Base-by-base conservation (phyloP, 2,329 filamentous ascomycete species). In the Pseudogymnoascus sp. region DNA sequence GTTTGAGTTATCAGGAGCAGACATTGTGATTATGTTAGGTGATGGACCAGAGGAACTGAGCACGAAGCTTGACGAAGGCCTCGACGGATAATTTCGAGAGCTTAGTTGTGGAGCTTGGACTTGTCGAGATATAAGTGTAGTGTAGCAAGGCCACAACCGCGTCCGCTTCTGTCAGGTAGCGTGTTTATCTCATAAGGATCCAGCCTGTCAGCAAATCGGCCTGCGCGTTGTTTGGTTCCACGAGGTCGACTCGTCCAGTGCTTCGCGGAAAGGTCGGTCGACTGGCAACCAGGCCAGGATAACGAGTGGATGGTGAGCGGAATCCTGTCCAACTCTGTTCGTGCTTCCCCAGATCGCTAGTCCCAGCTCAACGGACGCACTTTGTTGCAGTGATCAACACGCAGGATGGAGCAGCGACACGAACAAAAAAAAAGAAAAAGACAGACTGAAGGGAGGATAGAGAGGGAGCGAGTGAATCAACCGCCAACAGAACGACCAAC, bases 211-310 rank as follows among this genome's bases (percentile, higher is more conserved):
- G n/a, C n/a, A 56, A 56, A 9, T 34, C 8, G n/a, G 46, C 46
- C 25, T 56, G 46, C 46, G 46, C 9, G 46, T 56, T 5, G 25
- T 34, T 34, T 34, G 46, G 25, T 56, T 18, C 2, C 2, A 31
- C 28, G 25, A 56, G 25, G n/a, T 56, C 46, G 25, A 31, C 16
- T 49, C 23, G 43, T 28, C n/a, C n/a, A 34, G 46, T 56, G 46
- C 25, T 56, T 56, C 9, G 25, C 46, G n/a, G 46, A 56, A 56
- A 34, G 77, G 46, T 75, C 72, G 1, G 69, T 74, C 1, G 73
- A 75, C 28, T 75, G 74, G 73, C 63, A 65, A 9, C 65, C 72
- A 25, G 16, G 14, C 2, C 31, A 65, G 14, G 68, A 75, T 64
- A 73, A 77, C 60, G 68, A 69, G 12, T 62, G 46, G 25, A 56